phyloP scores from a whole-genome alignment of 306 rosid genomes.

The Dalbergia cultrata region DNA sequence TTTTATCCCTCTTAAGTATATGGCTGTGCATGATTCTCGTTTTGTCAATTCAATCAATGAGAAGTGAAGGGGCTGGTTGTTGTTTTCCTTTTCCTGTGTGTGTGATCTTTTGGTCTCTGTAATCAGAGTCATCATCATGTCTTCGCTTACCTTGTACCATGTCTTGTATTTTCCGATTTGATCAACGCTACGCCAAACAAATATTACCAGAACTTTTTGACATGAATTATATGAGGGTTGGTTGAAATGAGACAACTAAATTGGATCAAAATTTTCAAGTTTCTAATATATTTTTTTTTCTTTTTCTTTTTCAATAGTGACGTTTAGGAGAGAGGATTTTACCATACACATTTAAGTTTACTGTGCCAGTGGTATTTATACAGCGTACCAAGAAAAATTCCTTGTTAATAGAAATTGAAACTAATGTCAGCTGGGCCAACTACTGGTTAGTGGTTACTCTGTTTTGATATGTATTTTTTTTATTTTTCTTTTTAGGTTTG shows the following conservation, averaged over 20 bases:
- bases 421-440: not conserved
- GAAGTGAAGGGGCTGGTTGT: not conserved
- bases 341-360: not conserved
- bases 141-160: not conserved
- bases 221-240: too few relatives aligned
- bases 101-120: not conserved
- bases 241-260: too few relatives aligned
- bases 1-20: not conserved
- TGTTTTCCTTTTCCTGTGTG: not conserved
- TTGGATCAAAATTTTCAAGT: too few relatives aligned
- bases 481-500: slow-evolving; percentile 20
- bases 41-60: slow-evolving; percentile 3
- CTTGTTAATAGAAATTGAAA: not conserved
- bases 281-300: too few relatives aligned
- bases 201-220: too few relatives aligned
- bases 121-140: not conserved
- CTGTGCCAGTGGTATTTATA: not conserved
- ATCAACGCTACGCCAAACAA: too few relatives aligned
- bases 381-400: not conserved
- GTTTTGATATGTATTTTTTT: not conserved
- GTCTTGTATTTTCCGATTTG: not conserved
- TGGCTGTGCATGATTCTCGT: not conserved
- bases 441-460: not conserved
- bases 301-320: not conserved
- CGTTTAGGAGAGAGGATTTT: not conserved